Evolutionary conservation across 805 yeast species (phyloP).

Genomic region (Ogataea saltuana): DNA sequence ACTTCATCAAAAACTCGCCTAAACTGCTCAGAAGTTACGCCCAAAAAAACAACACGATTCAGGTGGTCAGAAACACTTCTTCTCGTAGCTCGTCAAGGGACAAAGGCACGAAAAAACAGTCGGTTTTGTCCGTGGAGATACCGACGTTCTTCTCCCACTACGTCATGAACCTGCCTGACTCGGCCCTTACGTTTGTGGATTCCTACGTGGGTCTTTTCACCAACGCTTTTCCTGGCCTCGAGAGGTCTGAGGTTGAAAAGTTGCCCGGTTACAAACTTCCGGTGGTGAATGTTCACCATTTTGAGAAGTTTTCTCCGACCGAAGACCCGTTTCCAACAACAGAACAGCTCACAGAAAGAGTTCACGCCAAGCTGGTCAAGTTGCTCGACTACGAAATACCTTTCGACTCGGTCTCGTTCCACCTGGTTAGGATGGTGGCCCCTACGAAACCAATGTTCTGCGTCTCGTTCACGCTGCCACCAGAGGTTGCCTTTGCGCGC

Average conservation of each 20-base stretch:
- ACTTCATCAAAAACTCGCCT: slow-evolving; percentile 67
- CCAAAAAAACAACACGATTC: slow-evolving; percentile 37
- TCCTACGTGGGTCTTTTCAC: slow-evolving; percentile 74
- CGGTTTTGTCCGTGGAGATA: slow-evolving; percentile 34
- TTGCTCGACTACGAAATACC: slow-evolving; percentile 51
- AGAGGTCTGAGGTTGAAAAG: slow-evolving; percentile 36
- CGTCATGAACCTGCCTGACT: slow-evolving; percentile 95
- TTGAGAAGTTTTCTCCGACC: slow-evolving; percentile 79
- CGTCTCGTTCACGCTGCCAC: slow-evolving; percentile 73
- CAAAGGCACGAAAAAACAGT: slow-evolving; percentile 30
- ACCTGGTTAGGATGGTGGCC: slow-evolving; percentile 89
- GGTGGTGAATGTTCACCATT: slow-evolving; percentile 83
- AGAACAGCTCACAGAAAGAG: slow-evolving; percentile 66
- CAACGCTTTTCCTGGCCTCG: slow-evolving; percentile 37
- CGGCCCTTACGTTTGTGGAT: slow-evolving; percentile 80
- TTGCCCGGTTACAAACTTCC: slow-evolving; percentile 63
- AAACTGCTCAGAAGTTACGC: slow-evolving; percentile 50
- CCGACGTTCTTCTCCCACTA: slow-evolving; percentile 67
- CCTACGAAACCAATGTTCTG: slow-evolving; percentile 98
- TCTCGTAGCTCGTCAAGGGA: slow-evolving; percentile 24
- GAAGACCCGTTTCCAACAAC: slow-evolving; percentile 66
- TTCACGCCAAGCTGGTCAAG: slow-evolving; percentile 53
- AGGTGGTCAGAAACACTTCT: slow-evolving; percentile 38
- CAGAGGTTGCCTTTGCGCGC: slow-evolving; percentile 58
- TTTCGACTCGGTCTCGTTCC: slow-evolving; percentile 57